Base-by-base conservation (phyloP, 2,329 filamentous ascomycete species). In the Whalleya microplaca region DNA sequence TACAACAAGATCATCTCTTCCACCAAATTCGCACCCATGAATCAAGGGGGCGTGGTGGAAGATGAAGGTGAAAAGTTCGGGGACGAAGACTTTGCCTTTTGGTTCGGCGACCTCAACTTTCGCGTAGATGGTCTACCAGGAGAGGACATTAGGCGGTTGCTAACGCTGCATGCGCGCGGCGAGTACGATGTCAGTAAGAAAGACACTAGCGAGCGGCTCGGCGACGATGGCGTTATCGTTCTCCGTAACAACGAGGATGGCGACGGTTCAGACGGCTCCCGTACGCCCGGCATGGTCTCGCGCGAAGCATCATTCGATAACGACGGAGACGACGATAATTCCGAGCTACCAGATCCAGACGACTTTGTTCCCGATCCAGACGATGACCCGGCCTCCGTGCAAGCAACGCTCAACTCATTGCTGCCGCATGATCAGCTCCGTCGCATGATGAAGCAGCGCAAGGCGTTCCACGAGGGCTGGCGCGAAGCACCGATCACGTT, bases 31-130 rank as follows among this genome's bases (percentile, higher is more conserved):
- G 85, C 89, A 6, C 87, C 92, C 0, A 83, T 96, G 6, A 78
- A 79, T 41, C 83, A 88, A 55, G 78, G 82, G 0, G 87, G 90
- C 8, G 84, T 89, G 5, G 76, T 84, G 1, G 80, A 86, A 40
- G 85, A 87, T n/a, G 84, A 88, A 20, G 77, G 81, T 0, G 86
- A 90, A 49, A 84, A 79, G 37, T 88, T 99, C 62, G 93, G 91
- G 1, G 90, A 96, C 41, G 94, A 96, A 63, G 95, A 99, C 69
- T 92, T 97, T 75, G 86, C 88, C 0, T 97, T 99, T 69, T 98
- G 94, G 92, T 91, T 96, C 68, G 95, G 95, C 6, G 95, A 99
- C 72, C 80, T 99, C 42, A 99, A 99, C 71, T 99, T 97, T 70
- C 86, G 95, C 29, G 81, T 99, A 0, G 91, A 96, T 48, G 91